Base-by-base conservation (phyloP, 345 rosid genomes). In the Populus simonii region DNA sequence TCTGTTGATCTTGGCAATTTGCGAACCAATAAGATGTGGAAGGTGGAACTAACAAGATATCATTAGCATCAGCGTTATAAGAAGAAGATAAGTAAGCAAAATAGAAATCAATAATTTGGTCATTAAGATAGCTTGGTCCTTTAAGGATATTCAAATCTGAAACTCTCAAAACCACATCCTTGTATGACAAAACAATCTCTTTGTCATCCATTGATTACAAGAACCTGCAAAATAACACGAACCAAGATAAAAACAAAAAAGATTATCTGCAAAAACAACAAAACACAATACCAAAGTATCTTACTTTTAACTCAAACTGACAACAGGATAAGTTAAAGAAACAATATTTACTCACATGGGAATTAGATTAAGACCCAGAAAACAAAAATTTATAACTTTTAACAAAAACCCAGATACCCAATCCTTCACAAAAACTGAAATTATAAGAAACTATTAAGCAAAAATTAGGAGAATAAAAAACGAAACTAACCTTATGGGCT, bases 101-200 rank as follows among this genome's bases (percentile, higher is more conserved):
- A 81, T 95, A 93, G 80, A 95, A 95, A 84, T 95, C 98, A 11
- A 95, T 90, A 69, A 95, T 79, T 80, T 92, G 84, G 80, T 95
- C 98, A 49, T 91, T 93, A 15, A 95, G 85, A 74, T 72, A 92
- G 57, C 38, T 45, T 0, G 86, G 90, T 38, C 92, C 91, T 35
- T 77, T 80, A 27, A 95, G 89, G 73, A 95, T 89, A 73, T 85
- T 89, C 82, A 92, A 80, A 76, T 95, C 97, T 5, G 94, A 91
- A 78, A 75, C 86, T 86, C 99, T 83, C 35, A 93, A 94, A 66
- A 93, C 96, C 25, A 88, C 94, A 76, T 96, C 98, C 38, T 90
- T 84, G 84, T 87, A 88, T 47, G 51, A 47, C 51, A 47, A 47
- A 47, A 15, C 51, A 47, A 47, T 47, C 51, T 47, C 51, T 13